Evolutionary conservation across 148 eudicot species (phyloP), one percentile per base, ranked within the genome.

Genomic region (Heliamphora exappendiculata): DNA sequence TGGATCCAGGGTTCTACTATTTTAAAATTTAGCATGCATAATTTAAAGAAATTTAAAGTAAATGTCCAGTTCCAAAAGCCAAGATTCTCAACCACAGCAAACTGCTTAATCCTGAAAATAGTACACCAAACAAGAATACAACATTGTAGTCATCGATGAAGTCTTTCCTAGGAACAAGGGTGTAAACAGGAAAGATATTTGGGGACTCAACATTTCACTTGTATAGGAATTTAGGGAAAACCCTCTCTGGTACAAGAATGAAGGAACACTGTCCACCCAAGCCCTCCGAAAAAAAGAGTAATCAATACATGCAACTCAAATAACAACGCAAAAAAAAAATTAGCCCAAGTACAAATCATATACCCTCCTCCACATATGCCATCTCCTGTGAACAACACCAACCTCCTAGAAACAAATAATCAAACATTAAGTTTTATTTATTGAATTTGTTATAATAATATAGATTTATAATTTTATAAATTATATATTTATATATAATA

Each of bases 311-410:
- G 70, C 44, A 62, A 47, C 2, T 29, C 7, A 14, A 59, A 42
- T 58, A 11, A 67, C 29, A 58, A n/a, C n/a, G 31, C 41, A 19
- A 12, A 69, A 74, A 42, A 26, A 37, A 19, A 58, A 55, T 79
- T 85, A 95, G 98, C 94, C 99, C 87, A 91, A 81, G 84, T 95
- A 95, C 78, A 95, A 83, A 89, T 95, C 99, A 87, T 95, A 95
- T 68, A 87, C 86, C 88, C 99, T 91, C 89, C 82, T 92, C 99
- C 99, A 95, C 7, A 95, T 87, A 95, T 95, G 99, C 99, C 99
- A 95, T 84, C 99, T 85, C 82, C 86, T 87, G 82, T 95, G 99
- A 78, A 95, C 99, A 75, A 95, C 99, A 69, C 99, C 99, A 82
- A 95, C 77, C 81, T 89, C 96, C 99, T 95, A 78, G 20, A 77